Evolutionary conservation across 1,139 yeast genomes (phyloP), one percentile per base, ranked within the genome.

Genomic region (Zygotorulaspora mrakii): DNA sequence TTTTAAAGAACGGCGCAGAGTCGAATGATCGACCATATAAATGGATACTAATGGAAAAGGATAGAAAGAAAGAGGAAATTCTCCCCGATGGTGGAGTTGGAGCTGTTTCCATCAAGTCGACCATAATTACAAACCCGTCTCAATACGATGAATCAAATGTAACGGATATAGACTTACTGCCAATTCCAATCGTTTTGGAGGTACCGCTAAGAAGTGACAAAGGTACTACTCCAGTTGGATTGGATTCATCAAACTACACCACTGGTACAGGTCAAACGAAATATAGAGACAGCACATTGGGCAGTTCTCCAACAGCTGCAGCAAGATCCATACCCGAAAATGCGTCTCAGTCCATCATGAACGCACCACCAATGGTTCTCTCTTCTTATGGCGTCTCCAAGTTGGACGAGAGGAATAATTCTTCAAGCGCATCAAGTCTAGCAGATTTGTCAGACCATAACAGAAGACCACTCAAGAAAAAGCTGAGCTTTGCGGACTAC

Each of bases 401-500:
- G 17, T 17, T 36, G 10, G 32, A 34, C 13, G 39, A 31, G 9
- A 31, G 22, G 10, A 30, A 36, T 24, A 13, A 25, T 23, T 34
- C 42, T 3, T 27, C 38, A 12, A 39, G 36, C 29, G 24, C 33
- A 8, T 31, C 30, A 6, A 39, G 35, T 12, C 18, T 42, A n/a
- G 30, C 42, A 21, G 46, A 42, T 1, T 31, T 42, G 17, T 12
- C 32, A 8, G 43, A 42, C 12, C 17, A 27, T 12, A n/a, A 29
- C 21, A 38, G 37, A 26, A 30, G 38, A 12, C 36, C 46, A 7
- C 43, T 45, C 11, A 62, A 61, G 48, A 85, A 85, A 67, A 83
- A 84, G 61, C 66, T 85, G 46, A 82, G 89, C 24, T 80, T 86
- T 64, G 94, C 94, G 1, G 95, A 85, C 57, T 85, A 85, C 61